Conservation (phyloP, 805 yeast species). For the Spathaspora arborariae region DNA sequence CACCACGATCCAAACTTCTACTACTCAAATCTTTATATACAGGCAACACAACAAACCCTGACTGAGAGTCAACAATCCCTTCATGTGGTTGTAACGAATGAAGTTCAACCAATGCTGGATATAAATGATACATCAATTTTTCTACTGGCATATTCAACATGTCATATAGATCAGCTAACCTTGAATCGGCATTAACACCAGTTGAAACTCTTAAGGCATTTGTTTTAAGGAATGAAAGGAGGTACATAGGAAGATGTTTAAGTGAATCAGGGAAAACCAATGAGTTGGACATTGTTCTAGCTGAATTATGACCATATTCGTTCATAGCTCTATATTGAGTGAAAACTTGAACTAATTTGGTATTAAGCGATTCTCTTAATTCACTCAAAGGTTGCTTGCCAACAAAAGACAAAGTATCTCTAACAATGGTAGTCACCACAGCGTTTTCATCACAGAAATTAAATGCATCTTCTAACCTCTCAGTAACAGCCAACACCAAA, state of each 20-base stretch:
- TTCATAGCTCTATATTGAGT: constrained; percentile 50
- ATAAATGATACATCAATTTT: constrained; percentile 59
- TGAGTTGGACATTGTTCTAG: constrained; percentile 45
- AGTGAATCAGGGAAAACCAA: constrained; percentile 80
- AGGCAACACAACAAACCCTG: constrained; percentile 50
- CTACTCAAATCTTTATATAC: constrained; percentile 41
- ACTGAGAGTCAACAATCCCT: constrained; percentile 22
- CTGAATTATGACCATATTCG: constrained; percentile 34
- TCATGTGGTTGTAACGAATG: constrained; percentile 63
- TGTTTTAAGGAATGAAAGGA: constrained; percentile 68
- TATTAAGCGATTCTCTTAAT: constrained; percentile 35
- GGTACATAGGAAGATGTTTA: constrained; percentile 61
- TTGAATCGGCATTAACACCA: constrained; percentile 54
- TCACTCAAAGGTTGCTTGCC: constrained; percentile 38
- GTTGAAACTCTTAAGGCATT: constrained; percentile 53
- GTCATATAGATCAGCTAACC: constrained; percentile 52
- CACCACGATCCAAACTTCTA: constrained; percentile 60
- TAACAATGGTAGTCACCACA: constrained; percentile 33
- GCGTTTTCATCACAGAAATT: constrained; percentile 70
- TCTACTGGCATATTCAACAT: constrained; percentile 54
- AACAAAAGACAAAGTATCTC: constrained; percentile 38
- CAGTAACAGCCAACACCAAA: constrained; percentile 75
- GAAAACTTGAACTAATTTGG: constrained; percentile 42
- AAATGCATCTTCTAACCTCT: constrained; percentile 68
- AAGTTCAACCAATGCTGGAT: constrained; percentile 75